Percentiles rank a stretch among this genome's conserved stretches.
phyloP scores from a whole-genome alignment of 352 stramenopile species.

The Globisporangium polare region DNA sequence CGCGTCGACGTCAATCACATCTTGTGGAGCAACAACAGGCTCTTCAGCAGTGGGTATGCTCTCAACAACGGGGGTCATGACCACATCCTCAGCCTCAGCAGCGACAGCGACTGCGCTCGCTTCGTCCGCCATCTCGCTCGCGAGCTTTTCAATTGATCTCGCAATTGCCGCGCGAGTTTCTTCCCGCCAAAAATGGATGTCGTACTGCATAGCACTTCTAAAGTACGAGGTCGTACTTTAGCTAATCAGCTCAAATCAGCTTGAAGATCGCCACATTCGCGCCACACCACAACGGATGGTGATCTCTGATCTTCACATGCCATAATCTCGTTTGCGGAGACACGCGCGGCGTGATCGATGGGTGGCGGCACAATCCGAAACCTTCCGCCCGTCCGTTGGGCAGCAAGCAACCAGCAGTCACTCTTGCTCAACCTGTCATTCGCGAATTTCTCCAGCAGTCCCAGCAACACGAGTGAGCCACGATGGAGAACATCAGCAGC shows the following conservation, averaged over 20 bases:
- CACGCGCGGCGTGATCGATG: not conserved
- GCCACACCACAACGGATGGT: not conserved
- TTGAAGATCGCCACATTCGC: not conserved
- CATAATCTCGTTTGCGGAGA: not conserved
- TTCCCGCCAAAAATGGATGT: conserved; percentile 14
- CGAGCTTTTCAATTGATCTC: not conserved
- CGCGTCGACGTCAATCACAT: not conserved
- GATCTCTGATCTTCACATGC: too few species aligned
- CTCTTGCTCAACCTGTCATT: not conserved
- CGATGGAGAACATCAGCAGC: conserved; percentile 46
- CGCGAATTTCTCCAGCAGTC: not conserved
- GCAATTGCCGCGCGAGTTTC: conserved; percentile 5
- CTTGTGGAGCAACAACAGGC: not conserved
- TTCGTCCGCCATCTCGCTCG: conserved; percentile 8
- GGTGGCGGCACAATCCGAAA: not conserved
- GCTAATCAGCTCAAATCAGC: too few species aligned
- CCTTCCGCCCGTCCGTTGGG: too few species aligned
- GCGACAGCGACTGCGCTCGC: not conserved
- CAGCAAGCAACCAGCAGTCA: too few species aligned
- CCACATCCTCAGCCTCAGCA: not conserved
- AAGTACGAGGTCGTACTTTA: conserved; percentile 12
- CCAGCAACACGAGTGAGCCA: not conserved
- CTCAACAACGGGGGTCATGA: not conserved
- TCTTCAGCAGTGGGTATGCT: not conserved
- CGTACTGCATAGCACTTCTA: not conserved